A percentile compares a stretch with the other conserved stretches of the same genome.
phyloP scores from a whole-genome alignment of 2,329 filamentous ascomycete species.

The Trichocomaceae sp. region DNA sequence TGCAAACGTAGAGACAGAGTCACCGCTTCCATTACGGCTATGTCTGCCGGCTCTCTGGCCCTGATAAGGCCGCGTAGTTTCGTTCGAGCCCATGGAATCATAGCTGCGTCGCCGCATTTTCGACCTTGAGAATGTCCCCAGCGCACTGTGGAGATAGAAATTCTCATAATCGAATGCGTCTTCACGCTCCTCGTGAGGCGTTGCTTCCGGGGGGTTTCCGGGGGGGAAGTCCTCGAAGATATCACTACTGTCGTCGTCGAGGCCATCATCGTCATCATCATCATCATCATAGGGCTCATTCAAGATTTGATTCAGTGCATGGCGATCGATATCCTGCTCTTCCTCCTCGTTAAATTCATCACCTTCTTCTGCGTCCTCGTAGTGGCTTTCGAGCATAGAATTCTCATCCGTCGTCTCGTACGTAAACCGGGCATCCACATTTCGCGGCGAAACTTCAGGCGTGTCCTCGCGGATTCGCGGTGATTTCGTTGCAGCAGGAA shows the following conservation, averaged over 20 bases:
- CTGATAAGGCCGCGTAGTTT: conserved; percentile 41
- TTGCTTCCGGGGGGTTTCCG: conserved; percentile 42
- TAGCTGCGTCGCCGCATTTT: conserved; percentile 29
- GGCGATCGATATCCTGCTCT: conserved; percentile 55
- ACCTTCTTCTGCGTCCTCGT: conserved; percentile 40
- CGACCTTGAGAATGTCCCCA: conserved; percentile 55
- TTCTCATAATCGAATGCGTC: conserved; percentile 96
- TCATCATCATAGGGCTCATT: conserved; percentile 29
- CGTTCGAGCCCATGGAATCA: conserved; percentile 43
- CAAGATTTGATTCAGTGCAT: conserved; percentile 50
- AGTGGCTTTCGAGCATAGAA: conserved; percentile 32
- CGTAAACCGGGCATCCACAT: conserved; percentile 16
- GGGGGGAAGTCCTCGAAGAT: conserved; percentile 25
- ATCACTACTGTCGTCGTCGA: conserved; percentile 3
- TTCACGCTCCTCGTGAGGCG: conserved; percentile 84
- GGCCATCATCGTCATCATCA: background rate
- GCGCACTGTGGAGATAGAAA: conserved; percentile 87
- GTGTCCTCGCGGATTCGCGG: background rate
- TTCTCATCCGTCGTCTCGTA: conserved; percentile 24
- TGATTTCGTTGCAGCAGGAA: no score
- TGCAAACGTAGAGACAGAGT: conserved; percentile 55
- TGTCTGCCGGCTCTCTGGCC: conserved; percentile 24
- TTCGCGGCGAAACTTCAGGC: background rate
- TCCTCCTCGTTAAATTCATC: conserved; percentile 27
- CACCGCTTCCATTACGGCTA: conserved; percentile 50